phyloP scores from a whole-genome alignment of 441 rosid species.

The Cnidoscolus chayamansa region DNA sequence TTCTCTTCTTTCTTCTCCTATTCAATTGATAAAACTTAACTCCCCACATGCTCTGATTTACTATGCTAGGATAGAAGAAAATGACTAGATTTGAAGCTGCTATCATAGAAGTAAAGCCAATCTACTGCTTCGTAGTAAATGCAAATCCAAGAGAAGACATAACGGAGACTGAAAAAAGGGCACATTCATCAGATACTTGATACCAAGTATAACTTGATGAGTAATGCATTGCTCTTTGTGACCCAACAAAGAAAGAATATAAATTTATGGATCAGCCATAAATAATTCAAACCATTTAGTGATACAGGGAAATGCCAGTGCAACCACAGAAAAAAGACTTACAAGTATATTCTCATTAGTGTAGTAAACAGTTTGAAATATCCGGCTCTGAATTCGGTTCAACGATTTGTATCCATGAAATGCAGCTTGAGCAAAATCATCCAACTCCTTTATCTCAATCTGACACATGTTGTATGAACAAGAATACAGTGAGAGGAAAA shows the following conservation, averaged over 20 bases:
- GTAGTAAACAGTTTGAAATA: conserved; percentile 83
- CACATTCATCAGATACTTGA: background rate
- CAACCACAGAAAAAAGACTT: conserved; percentile 30
- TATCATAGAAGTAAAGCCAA: background rate
- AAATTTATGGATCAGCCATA: background rate
- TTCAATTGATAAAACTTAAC: background rate
- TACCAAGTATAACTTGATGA: background rate
- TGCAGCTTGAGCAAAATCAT: conserved; percentile 95
- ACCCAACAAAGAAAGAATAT: background rate
- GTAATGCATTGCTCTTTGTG: background rate
- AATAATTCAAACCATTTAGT: background rate
- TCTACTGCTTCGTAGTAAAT: background rate
- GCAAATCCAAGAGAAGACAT: background rate
- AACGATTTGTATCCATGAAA: conserved; percentile 87
- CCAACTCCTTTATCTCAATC: conserved; percentile 94
- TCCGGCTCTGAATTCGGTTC: conserved; percentile 92
- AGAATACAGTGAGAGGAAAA: conserved; percentile 19
- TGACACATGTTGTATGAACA: conserved; percentile 32
- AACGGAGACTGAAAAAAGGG: background rate
- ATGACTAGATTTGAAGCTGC: background rate
- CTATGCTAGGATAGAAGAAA: background rate
- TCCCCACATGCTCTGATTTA: background rate
- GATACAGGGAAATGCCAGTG: background rate
- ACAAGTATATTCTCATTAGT: conserved; percentile 96
- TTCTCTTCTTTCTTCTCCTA: background rate